Conservation (phyloP, 2,329 filamentous ascomycete genomes). For the Pyrenochaeta sp. region DNA sequence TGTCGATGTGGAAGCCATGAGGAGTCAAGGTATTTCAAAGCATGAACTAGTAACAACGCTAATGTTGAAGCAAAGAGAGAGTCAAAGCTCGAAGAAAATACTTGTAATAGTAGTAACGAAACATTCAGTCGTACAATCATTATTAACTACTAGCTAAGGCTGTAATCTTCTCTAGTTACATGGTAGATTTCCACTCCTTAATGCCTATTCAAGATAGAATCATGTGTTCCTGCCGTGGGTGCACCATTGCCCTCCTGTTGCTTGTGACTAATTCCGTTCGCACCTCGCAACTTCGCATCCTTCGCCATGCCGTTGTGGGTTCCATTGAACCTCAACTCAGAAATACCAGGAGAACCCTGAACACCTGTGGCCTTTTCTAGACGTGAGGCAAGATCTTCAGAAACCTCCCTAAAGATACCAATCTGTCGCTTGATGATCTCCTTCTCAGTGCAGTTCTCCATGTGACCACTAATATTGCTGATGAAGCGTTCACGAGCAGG, state of each 20-base stretch:
- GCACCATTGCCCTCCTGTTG: slow-evolving; percentile 58
- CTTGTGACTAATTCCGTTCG: slow-evolving; percentile 59
- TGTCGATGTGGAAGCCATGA: too few species aligned
- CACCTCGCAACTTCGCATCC: slow-evolving; percentile 55
- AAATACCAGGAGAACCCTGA: slow-evolving; percentile 67
- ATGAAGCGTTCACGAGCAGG: slow-evolving; percentile 66
- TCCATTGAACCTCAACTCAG: slow-evolving; percentile 65
- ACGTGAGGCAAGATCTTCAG: slow-evolving; percentile 64
- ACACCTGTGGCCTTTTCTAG: slow-evolving; percentile 70
- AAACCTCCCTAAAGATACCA: slow-evolving; percentile 70
- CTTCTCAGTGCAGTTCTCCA: slow-evolving; percentile 64
- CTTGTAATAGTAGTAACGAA: too few species aligned
- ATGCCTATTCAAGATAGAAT: background rate
- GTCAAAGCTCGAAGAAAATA: too few species aligned
- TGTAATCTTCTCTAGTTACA: background rate
- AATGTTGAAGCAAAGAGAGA: too few species aligned
- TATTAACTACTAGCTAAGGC: background rate
- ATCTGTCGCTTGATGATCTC: slow-evolving; percentile 72
- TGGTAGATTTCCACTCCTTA: background rate
- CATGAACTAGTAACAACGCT: too few species aligned
- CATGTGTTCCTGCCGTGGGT: slow-evolving; percentile 55
- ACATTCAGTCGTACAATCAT: too few species aligned
- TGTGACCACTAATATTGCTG: slow-evolving; percentile 68
- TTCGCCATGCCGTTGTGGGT: slow-evolving; percentile 69
- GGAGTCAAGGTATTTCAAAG: too few species aligned